phyloP scores from a whole-genome alignment of 768 basidiomycete species.

The Xerocomus potaroensis region DNA sequence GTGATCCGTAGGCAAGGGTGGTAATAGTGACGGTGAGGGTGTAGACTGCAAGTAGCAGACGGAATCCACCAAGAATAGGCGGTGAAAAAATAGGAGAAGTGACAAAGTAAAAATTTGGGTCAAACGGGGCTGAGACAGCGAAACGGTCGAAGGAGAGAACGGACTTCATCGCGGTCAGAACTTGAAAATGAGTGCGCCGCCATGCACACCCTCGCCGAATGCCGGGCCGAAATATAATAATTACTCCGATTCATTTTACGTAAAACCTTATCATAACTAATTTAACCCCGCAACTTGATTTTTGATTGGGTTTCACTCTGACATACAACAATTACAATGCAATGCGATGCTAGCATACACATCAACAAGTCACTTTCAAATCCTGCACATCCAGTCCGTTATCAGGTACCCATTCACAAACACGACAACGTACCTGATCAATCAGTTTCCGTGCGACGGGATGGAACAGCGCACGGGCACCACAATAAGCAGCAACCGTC shows the following conservation, averaged over 20 bases:
- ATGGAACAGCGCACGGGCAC: constrained; percentile 39
- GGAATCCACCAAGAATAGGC: constrained; percentile 38
- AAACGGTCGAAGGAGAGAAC: constrained; percentile 18
- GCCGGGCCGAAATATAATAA: too few relatives aligned
- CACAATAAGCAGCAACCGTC: constrained; percentile 34
- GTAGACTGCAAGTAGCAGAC: constrained; percentile 50
- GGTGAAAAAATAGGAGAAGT: constrained; percentile 44
- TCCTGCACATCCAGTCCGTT: neutral
- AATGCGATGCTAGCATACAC: too few relatives aligned
- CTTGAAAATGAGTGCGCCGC: too few relatives aligned
- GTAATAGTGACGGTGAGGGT: constrained; percentile 38
- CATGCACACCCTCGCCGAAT: too few relatives aligned
- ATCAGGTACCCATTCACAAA: neutral
- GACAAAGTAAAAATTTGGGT: constrained; percentile 35
- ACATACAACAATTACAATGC: too few relatives aligned
- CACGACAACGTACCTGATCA: constrained; percentile 37
- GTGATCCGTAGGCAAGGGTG: constrained; percentile 29
- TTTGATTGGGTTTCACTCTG: too few relatives aligned
- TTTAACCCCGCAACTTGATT: too few relatives aligned
- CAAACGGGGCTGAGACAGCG: constrained; percentile 40
- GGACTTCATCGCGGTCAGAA: constrained; percentile 1
- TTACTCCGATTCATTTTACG: too few relatives aligned
- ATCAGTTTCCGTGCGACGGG: constrained; percentile 49
- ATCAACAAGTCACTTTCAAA: neutral
- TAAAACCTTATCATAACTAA: too few relatives aligned